phyloP scores from a whole-genome alignment of 2,329 filamentous ascomycete genomes.

The Ophiognomonia clavigignenti-juglandacearum region DNA sequence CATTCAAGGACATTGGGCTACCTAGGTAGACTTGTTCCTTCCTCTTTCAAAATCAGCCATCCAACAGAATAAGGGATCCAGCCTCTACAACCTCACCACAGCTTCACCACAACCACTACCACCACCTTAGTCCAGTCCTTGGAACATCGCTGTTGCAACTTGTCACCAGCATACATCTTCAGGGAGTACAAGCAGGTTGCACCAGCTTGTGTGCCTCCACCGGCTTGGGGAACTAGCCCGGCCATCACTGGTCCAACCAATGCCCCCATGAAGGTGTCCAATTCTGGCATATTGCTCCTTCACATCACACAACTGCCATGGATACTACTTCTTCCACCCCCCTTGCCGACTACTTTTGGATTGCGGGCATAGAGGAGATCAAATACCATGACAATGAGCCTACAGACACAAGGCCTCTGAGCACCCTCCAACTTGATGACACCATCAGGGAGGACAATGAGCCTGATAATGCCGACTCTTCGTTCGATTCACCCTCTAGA shows the following conservation, averaged over 20 bases:
- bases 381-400: conserved; percentile 52
- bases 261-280: conserved; percentile 15
- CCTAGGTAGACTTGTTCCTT: too few relatives aligned
- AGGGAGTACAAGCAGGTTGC: conserved; percentile 1
- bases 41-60: too few relatives aligned
- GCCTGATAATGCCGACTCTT: conserved; percentile 37
- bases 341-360: conserved; percentile 73
- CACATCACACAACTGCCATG: conserved; percentile 38
- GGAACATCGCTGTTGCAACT: too few relatives aligned
- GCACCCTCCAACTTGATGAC: conserved; percentile 42
- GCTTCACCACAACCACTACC: too few relatives aligned
- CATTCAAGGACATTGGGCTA: too few relatives aligned
- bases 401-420: conserved; percentile 25
- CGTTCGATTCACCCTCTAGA: conserved; percentile 25
- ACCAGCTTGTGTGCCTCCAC: conserved; percentile 9
- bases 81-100: too few relatives aligned
- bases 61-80: too few relatives aligned
- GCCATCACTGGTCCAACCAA: conserved; percentile 7
- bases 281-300: conserved; percentile 7
- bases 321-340: conserved; percentile 54
- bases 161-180: background rate
- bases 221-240: conserved; percentile 4
- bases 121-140: too few relatives aligned
- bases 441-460: conserved; percentile 62
- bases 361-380: conserved; percentile 65